These are phyloP conservation scores for Malus domestica DNA, from an alignment of 306 rosid genomes.

Conservation along the genomic window ASM211411v1 NC_041796.1:6975001-6975500, in stretches of 20 bases:
- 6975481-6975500: too few species aligned
- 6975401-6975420: too few species aligned
- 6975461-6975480: fast-evolving
- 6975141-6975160: neutral
- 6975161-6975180: neutral
- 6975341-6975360: too few species aligned
- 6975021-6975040: neutral
- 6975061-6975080: neutral
- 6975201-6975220: too few species aligned
- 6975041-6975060: neutral
- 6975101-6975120: neutral
- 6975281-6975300: neutral
- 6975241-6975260: neutral
- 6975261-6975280: neutral
- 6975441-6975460: too few species aligned
- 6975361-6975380: too few species aligned
- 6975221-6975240: neutral
- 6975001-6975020: neutral
- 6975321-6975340: too few species aligned
- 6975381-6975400: too few species aligned
- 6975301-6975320: neutral
- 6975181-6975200: neutral
- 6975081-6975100: neutral
- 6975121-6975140: neutral
- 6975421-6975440: neutral